Base-by-base conservation (phyloP, 768 basidiomycete genomes). In the Hericium rajendrae region DNA sequence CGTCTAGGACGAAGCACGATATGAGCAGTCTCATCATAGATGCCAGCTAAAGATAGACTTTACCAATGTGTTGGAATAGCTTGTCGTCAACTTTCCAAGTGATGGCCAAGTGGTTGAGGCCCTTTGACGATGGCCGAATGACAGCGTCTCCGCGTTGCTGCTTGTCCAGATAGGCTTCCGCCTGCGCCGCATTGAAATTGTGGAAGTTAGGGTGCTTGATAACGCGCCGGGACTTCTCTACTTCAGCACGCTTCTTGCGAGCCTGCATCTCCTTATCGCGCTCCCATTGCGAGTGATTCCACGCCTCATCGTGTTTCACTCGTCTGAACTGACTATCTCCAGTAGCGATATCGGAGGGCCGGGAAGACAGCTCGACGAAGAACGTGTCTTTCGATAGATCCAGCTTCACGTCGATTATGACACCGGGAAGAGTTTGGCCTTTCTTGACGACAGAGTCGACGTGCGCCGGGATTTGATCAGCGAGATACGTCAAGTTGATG, bases 121-220 rank as follows among this genome's bases (percentile, higher is more conserved):
- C 95, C 70, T 94, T 94, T 4, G 95, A 97, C 16, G 94, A 95
- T 0, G 97, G 97, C 48, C 97, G 78, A 61, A 99, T 93, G 43
- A 98, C 90, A 41, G 95, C 94, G 69, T 98, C 97, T 10, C 97
- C 97, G 18, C 91, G 83, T 64, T 94, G 92, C 68, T 92, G 90
- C 63, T 85, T 85, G 62, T 91, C 88, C 59, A 99, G 76, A 67
- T 87, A 89, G 38, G 84, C 78, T 71, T 98, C 97, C 1, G 97
- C 94, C 63, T 97, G 88, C 13, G 79, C 74, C 6, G 90, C 84
- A 62, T 91, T 94, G 77, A 95, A 85, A 66, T 97, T 92, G 68
- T 94, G 90, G 81, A 97, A 99, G 70, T 95, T 94, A 2, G 95
- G 97, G 69, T 99, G 97, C 69, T 97, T 93, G 74, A 99, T 91